Base-by-base conservation (phyloP, 345 rosid species). In the Ricinus communis region DNA sequence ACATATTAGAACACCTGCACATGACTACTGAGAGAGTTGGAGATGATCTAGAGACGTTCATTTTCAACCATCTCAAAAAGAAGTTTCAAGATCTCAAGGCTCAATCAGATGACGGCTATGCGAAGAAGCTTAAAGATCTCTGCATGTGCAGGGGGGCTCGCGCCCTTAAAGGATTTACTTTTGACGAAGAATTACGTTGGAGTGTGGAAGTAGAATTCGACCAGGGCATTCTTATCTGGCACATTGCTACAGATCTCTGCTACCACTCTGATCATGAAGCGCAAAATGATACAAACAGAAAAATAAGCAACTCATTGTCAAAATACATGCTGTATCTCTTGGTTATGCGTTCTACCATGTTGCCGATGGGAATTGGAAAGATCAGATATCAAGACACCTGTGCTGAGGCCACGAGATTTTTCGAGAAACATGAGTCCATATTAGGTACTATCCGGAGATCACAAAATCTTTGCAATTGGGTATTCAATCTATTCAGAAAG, bases 161-260 rank as follows among this genome's bases (percentile, higher is more conserved):
- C 13, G 55, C 41, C 24, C 49, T 57, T 8, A 0, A 21, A 31
- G 47, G 47, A 43, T 3, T 11, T 43, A 16, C 31, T 5, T 46
- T 24, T 43, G 22, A 8, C 10, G 2, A 19, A 0, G 9, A 18
- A 1, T 22, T 67, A 0, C 22, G 5, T 25, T 71, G 76, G 76
- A 79, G 79, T 56, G 22, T 40, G 15, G 47, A 62, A 9, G 50
- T 21, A n/a, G 76, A 75, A 66, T 75, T 79, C 3, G 71, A 71
- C 30, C 71, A 71, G 5, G 70, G 78, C 46, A 52, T 81, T 57
- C 68, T 78, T 30, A 56, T 82, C 19, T 75, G 82, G 80, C 85
- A 81, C 75, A 71, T 78, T 27, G 78, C 80, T 8, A 78, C 80
- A 0, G 28, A 57, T 3, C 67, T 81, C 49, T 74, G 72, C 57